Evolutionary conservation across 2,329 filamentous ascomycete species (phyloP).

Genomic region (Aspergillus tamarii): DNA sequence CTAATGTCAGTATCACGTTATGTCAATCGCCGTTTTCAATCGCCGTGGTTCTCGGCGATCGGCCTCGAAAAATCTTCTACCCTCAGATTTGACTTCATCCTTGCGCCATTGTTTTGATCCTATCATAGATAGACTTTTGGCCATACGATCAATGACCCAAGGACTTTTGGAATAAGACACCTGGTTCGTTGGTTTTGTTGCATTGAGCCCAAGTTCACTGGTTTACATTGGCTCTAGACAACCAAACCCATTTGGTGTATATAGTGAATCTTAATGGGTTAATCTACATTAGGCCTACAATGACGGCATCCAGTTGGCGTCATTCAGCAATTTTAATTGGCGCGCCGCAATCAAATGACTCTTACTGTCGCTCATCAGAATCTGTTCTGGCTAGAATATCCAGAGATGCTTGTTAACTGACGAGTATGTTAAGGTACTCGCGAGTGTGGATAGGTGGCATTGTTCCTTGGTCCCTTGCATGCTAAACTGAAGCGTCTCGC

Average conservation of each 20-base stretch:
- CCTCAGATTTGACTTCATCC: slow-evolving; percentile 9
- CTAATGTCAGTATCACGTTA: background rate
- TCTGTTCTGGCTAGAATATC: background rate
- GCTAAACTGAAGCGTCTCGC: background rate
- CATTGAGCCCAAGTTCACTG: background rate
- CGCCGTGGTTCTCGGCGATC: background rate
- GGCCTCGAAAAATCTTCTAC: background rate
- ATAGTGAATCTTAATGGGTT: background rate
- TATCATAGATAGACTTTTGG: background rate
- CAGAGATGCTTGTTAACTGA: background rate
- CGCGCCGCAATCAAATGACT: background rate
- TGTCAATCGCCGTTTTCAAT: background rate
- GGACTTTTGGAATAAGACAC: background rate
- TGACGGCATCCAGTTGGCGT: slow-evolving; percentile 10
- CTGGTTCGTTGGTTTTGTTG: background rate
- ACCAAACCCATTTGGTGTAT: background rate
- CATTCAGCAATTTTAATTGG: slow-evolving; percentile 6
- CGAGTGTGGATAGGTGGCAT: background rate
- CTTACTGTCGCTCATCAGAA: background rate
- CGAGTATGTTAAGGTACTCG: background rate
- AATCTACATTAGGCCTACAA: background rate
- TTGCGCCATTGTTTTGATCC: slow-evolving; percentile 11
- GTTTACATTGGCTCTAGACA: background rate
- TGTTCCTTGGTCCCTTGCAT: background rate
- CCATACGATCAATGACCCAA: slow-evolving; percentile 7